These are phyloP conservation scores for Gonapodya sp. DNA, from an alignment of 192 early-diverging fungal genomes.

Conservation along the genomic window DNA sequence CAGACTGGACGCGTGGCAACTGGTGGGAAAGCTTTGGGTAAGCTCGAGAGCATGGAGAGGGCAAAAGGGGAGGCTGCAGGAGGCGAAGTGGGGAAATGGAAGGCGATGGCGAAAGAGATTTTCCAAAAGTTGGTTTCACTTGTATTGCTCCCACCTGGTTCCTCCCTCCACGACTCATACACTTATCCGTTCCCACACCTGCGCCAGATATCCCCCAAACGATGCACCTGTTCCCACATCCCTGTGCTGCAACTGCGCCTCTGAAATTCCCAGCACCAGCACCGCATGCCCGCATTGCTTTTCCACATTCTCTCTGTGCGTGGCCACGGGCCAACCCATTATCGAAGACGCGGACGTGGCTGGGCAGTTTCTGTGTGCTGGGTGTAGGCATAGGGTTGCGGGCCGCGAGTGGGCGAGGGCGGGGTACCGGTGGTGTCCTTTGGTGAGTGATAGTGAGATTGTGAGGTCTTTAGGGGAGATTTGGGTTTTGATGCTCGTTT, in stretches of 20 bases:
- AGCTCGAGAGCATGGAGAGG: constrained; percentile 30
- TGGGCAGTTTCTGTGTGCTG: constrained; percentile 50
- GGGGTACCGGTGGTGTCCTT: constrained; percentile 34
- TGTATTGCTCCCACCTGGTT: constrained; percentile 17
- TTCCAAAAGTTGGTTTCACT: constrained; percentile 34
- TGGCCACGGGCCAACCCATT: constrained; percentile 44
- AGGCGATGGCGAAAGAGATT: constrained; percentile 39
- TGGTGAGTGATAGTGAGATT: constrained; percentile 26
- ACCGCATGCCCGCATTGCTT: constrained; percentile 33
- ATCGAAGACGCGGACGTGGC: constrained; percentile 24
- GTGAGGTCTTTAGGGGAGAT: background rate
- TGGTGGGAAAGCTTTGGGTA: constrained; percentile 43
- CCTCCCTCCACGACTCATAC: constrained; percentile 19
- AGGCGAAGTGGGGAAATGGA: constrained; percentile 27
- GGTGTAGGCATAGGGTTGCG: constrained; percentile 49
- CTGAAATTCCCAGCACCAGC: constrained; percentile 25
- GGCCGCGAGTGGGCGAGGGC: constrained; percentile 37
- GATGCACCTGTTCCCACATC: constrained; percentile 18
- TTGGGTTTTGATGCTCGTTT: too few relatives aligned
- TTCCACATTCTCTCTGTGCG: constrained; percentile 43
- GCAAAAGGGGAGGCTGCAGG: constrained; percentile 15
- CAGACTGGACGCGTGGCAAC: constrained; percentile 33
- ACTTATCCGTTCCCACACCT: background rate
- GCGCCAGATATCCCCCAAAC: constrained; percentile 18
- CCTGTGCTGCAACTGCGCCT: constrained; percentile 26